A percentile compares a stretch with the other conserved stretches of the same genome.
These are phyloP conservation scores for Cavenderia fasciculata DNA, from an alignment of 78 protist genomes.

Conservation along the genomic window DNA sequence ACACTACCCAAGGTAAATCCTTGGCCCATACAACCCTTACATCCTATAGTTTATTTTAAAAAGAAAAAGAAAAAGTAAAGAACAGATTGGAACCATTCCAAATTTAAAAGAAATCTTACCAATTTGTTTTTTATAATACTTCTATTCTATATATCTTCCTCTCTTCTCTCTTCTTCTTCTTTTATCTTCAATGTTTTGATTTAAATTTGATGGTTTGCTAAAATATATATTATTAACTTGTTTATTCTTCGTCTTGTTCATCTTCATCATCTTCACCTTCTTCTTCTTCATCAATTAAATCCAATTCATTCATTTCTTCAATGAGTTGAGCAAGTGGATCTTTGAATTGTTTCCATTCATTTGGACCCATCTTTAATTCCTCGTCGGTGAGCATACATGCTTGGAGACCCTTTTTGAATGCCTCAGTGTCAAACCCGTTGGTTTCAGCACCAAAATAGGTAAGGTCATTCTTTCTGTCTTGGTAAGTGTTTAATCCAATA, in stretches of 20 bases:
- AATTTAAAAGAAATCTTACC: too few species aligned
- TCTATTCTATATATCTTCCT: too few species aligned
- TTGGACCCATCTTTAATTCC: constrained; percentile 56
- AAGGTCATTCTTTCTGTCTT: constrained; percentile 55
- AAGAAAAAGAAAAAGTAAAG: too few species aligned
- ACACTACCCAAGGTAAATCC: too few species aligned
- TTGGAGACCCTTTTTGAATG: not conserved
- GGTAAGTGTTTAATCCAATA: constrained; percentile 35
- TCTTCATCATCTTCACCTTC: constrained; percentile 24
- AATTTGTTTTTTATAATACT: too few species aligned
- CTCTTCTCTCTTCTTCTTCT: too few species aligned
- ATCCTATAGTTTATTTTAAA: too few species aligned
- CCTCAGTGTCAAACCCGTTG: not conserved
- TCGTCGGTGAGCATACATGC: constrained; percentile 42
- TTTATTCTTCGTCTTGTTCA: not conserved
- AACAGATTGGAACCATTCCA: too few species aligned
- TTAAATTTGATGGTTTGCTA: too few species aligned
- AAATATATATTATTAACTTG: too few species aligned
- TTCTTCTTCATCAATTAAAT: not conserved
- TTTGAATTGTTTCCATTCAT: constrained; percentile 16
- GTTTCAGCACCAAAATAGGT: constrained; percentile 20
- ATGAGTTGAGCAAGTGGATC: constrained; percentile 13
- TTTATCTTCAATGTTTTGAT: too few species aligned
- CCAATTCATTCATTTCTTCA: not conserved
- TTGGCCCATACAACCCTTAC: too few species aligned